A percentile compares a stretch with the other conserved stretches of the same genome.
Conservation (phyloP, 1,139 yeast genomes). For the Nakaseomyces uthaithaninus region DNA sequence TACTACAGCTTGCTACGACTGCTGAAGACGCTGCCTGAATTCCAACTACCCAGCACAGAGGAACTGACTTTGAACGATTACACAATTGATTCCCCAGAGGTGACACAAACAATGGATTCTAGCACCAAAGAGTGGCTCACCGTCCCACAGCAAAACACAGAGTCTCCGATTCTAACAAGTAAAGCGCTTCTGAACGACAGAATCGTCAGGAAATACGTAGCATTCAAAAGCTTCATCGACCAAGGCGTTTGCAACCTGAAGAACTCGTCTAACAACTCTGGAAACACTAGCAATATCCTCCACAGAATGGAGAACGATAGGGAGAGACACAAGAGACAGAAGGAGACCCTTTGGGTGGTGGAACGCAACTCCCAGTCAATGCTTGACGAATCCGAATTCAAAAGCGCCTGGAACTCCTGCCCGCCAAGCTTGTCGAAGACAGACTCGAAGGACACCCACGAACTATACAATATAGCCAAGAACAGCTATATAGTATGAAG, state of each 20-base stretch:
- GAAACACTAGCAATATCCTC: slow-evolving; percentile 16
- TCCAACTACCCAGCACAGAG: not conserved
- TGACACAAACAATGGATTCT: not conserved
- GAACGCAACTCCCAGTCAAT: slow-evolving; percentile 17
- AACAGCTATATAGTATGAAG: slow-evolving; percentile 8
- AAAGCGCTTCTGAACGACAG: slow-evolving; percentile 14
- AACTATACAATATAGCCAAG: slow-evolving; percentile 16
- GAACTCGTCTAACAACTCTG: slow-evolving; percentile 10
- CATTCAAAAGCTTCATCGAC: slow-evolving; percentile 9
- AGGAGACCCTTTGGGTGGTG: slow-evolving; percentile 30
- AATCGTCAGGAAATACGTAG: slow-evolving; percentile 8
- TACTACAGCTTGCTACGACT: slow-evolving; percentile 5
- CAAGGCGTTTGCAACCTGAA: not conserved
- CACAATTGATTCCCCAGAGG: slow-evolving; percentile 1
- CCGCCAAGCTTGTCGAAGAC: slow-evolving; percentile 17
- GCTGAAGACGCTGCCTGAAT: slow-evolving; percentile 1
- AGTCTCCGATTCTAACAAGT: slow-evolving; percentile 1
- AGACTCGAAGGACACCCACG: slow-evolving; percentile 20
- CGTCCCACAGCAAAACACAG: slow-evolving; percentile 7
- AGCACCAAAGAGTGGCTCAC: slow-evolving; percentile 1
- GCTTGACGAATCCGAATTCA: slow-evolving; percentile 21
- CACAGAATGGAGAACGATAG: slow-evolving; percentile 32
- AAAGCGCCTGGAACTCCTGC: slow-evolving; percentile 17
- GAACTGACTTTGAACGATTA: slow-evolving; percentile 2
- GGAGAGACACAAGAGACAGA: slow-evolving; percentile 30